Conservation (phyloP, 768 basidiomycete genomes). For the Saitozyma podzolica region DNA sequence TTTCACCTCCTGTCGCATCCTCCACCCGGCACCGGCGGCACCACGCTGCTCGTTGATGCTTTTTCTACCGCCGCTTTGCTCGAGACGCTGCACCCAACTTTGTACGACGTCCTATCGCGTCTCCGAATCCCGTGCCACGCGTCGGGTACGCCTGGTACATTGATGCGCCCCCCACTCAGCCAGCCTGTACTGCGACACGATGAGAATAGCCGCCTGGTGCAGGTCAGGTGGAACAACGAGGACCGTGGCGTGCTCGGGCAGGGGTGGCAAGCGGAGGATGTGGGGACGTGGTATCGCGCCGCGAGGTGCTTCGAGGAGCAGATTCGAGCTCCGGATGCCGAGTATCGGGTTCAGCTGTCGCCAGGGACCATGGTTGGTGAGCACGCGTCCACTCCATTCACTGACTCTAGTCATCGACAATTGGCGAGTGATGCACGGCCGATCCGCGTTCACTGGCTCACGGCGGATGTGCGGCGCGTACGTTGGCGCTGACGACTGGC, state of each 20-base stretch:
- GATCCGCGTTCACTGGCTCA: constrained; percentile 83
- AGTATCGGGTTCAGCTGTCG: constrained; percentile 87
- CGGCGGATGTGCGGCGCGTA: constrained; percentile 96
- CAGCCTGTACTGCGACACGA: constrained; percentile 77
- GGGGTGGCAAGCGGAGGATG: constrained; percentile 56
- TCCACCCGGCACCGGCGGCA: constrained; percentile 74
- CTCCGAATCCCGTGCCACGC: constrained; percentile 80
- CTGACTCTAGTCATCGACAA: constrained; percentile 74
- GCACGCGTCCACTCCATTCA: constrained; percentile 41
- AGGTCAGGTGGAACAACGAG: constrained; percentile 92
- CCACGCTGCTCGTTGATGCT: constrained; percentile 90
- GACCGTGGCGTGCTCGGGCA: constrained; percentile 79
- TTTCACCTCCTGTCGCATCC: constrained; percentile 81
- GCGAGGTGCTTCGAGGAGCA: constrained; percentile 74
- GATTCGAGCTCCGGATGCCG: constrained; percentile 75
- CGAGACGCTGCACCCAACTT: constrained; percentile 67
- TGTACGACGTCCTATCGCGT: constrained; percentile 68
- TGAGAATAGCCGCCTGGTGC: constrained; percentile 63
- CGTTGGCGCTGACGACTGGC: constrained; percentile 84
- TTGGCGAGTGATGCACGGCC: constrained; percentile 88
- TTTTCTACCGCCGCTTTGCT: constrained; percentile 86
- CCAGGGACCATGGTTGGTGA: constrained; percentile 68
- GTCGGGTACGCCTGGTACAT: constrained; percentile 66
- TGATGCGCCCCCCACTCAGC: constrained; percentile 58
- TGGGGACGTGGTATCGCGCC: constrained; percentile 86